Evolutionary conservation across 2,329 filamentous ascomycete species (phyloP).

Genomic region (Teratosphaeria epicoccoides): DNA sequence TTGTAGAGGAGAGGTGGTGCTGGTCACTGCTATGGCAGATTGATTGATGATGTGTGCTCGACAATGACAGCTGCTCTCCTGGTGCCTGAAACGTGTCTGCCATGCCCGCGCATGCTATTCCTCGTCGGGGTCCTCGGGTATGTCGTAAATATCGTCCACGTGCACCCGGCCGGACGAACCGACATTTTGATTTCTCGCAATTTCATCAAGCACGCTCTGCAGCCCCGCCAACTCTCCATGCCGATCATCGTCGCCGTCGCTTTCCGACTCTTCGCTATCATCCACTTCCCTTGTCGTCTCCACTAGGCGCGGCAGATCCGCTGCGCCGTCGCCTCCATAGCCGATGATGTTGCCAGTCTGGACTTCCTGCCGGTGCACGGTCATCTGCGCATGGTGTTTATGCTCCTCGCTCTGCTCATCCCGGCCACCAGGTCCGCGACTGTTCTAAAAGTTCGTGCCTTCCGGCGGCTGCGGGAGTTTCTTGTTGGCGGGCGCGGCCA

Average conservation of each 20-base stretch:
- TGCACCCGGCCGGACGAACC: not conserved
- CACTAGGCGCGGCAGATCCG: not conserved
- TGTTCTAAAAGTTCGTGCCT: constrained; percentile 48
- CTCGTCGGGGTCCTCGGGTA: not conserved
- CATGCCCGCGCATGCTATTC: not conserved
- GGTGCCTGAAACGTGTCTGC: not conserved
- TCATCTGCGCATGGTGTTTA: not conserved
- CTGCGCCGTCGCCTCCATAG: not conserved
- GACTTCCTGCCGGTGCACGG: not conserved
- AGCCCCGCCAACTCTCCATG: not conserved
- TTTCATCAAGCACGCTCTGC: not conserved
- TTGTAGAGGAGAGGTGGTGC: constrained; percentile 42
- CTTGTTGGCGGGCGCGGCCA: constrained; percentile 86
- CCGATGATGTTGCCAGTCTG: not conserved
- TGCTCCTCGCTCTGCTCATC: not conserved
- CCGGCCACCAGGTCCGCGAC: not conserved
- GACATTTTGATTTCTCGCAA: not conserved
- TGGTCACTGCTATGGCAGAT: not conserved
- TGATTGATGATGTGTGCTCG: too few relatives aligned
- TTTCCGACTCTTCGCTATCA: not conserved
- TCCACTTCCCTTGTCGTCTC: not conserved
- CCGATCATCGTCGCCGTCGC: not conserved
- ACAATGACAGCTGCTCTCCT: not conserved
- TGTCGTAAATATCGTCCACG: not conserved
- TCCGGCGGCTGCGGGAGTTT: constrained; percentile 91